A percentile compares a stretch with the other conserved stretches of the same genome.
phyloP scores from a whole-genome alignment of 345 rosid species.

The Syzygium grande region DNA sequence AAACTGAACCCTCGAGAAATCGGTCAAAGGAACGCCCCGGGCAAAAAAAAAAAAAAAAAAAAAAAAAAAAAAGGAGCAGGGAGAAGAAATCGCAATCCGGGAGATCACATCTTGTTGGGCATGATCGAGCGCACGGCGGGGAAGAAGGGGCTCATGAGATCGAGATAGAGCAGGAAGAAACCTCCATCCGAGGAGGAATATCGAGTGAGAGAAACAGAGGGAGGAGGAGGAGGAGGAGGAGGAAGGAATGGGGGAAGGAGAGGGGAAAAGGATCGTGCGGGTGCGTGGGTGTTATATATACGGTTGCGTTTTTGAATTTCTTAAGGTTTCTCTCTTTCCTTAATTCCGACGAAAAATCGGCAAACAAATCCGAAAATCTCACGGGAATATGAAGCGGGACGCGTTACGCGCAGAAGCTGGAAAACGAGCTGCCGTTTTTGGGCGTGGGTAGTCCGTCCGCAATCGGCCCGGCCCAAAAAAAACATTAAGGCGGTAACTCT shows the following conservation, averaged over 20 bases:
- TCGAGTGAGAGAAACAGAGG: background rate
- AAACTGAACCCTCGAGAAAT: background rate
- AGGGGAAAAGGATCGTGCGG: accelerated
- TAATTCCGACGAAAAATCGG: background rate
- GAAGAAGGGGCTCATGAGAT: background rate
- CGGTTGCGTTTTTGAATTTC: background rate
- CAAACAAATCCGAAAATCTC: background rate
- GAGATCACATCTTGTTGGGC: background rate
- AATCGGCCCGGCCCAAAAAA: background rate
- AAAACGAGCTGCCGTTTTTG: background rate
- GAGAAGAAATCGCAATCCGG: background rate
- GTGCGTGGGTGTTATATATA: background rate
- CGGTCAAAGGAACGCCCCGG: background rate
- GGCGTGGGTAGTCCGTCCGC: background rate
- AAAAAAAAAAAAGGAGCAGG: too few relatives aligned
- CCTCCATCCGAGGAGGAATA: background rate
- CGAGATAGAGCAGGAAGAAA: background rate
- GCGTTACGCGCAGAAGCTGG: background rate
- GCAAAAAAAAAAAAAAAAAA: too few relatives aligned
- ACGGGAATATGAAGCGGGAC: background rate
- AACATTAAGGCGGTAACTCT: too few relatives aligned
- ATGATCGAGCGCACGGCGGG: background rate
- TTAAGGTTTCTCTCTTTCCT: background rate
- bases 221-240: background rate
- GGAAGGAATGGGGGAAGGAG: too few relatives aligned